phyloP scores from a whole-genome alignment of 1,284 basidiomycete species.

The Paramarasmius palmivorus region DNA sequence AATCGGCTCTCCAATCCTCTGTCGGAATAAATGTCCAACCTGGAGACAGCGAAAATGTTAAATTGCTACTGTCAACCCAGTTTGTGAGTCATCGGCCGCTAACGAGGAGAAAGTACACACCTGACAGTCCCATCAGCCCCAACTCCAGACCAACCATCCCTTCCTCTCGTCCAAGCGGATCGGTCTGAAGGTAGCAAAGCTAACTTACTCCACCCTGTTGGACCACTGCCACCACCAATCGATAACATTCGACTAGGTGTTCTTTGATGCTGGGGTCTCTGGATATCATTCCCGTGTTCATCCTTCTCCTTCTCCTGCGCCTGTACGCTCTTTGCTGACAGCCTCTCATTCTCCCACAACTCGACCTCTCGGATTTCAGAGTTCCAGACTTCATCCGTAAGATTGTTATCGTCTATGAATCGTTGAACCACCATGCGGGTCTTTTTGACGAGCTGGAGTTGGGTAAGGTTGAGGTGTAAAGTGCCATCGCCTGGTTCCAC shows the following conservation, averaged over 20 bases:
- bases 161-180: constrained; percentile 65
- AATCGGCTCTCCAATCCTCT: constrained; percentile 73
- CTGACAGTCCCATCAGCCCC: constrained; percentile 54
- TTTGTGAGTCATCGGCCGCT: background rate
- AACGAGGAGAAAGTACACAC: constrained; percentile 41
- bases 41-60: constrained; percentile 69
- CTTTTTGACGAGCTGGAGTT: background rate
- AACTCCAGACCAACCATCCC: constrained; percentile 72
- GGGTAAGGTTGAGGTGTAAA: background rate
- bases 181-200: constrained; percentile 58
- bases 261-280: constrained; percentile 13
- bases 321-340: constrained; percentile 26
- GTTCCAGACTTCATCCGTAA: constrained; percentile 63
- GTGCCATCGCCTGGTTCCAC: too few species aligned
- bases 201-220: constrained; percentile 61
- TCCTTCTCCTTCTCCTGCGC: background rate
- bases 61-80: constrained; percentile 61
- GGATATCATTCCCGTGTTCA: background rate
- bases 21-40: constrained; percentile 74
- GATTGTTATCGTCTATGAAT: constrained; percentile 60
- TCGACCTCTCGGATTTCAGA: constrained; percentile 66
- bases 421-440: constrained; percentile 34
- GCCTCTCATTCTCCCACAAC: constrained; percentile 78
- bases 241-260: too few species aligned
- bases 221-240: too few species aligned